Percentiles rank a stretch among this genome's conserved stretches.
Conservation (phyloP, 345 rosid genomes). For the Fremontodendron californicum region DNA sequence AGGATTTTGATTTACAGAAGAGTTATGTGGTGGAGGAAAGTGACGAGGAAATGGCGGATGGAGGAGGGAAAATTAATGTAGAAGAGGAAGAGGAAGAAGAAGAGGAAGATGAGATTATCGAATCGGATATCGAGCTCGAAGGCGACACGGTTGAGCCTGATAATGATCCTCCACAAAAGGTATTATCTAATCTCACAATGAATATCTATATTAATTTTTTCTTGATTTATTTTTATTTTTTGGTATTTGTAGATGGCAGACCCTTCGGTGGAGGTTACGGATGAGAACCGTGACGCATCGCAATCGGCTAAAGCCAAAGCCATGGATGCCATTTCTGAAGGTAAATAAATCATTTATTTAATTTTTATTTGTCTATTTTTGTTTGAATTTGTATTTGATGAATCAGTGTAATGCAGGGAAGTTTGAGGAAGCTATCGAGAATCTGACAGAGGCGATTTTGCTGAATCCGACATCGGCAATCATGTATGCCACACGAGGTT, state of each 20-base stretch:
- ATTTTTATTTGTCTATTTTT: background rate
- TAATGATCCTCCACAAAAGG: slow-evolving; percentile 95
- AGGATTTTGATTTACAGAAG: slow-evolving; percentile 31
- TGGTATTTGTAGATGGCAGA: slow-evolving; percentile 70
- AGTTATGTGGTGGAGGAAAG: slow-evolving; percentile 66
- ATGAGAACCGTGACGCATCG: slow-evolving; percentile 81
- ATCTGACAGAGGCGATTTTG: slow-evolving; percentile 67
- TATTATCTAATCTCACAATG: slow-evolving; percentile 13
- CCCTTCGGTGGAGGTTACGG: slow-evolving; percentile 65
- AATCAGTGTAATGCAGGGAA: slow-evolving; percentile 43
- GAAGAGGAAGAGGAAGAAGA: slow-evolving; percentile 55
- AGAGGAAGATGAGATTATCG: slow-evolving; percentile 78
- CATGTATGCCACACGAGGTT: slow-evolving; percentile 93
- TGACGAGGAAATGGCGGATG: slow-evolving; percentile 63
- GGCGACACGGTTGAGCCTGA: slow-evolving; percentile 85
- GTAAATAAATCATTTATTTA: slow-evolving; percentile 20
- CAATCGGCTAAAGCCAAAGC: slow-evolving; percentile 81
- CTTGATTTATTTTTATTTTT: background rate
- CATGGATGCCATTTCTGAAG: slow-evolving; percentile 82
- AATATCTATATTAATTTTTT: background rate
- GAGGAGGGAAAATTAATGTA: slow-evolving; percentile 32
- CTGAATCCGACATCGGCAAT: slow-evolving; percentile 90
- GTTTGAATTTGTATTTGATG: background rate
- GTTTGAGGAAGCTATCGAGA: slow-evolving; percentile 76
- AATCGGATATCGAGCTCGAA: slow-evolving; percentile 89